Evolutionary conservation across 2,329 filamentous ascomycete species (phyloP), one percentile per base, ranked within the genome.

Genomic region (Ophioceras dolichostomum): DNA sequence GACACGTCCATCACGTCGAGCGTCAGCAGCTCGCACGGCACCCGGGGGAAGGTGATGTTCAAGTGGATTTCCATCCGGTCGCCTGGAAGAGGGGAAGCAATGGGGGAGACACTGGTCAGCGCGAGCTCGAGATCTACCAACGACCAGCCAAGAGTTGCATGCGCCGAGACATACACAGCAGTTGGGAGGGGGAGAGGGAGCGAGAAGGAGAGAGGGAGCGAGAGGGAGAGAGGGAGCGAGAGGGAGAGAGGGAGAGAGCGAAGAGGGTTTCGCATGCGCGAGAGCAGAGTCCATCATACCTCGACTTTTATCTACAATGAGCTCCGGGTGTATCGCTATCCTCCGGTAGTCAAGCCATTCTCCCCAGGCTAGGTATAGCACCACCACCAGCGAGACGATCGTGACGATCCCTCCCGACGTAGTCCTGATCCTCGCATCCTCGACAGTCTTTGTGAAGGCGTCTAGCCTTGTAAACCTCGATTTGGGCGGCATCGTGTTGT

Each of bases 1-100:
- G 87, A 94, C 19, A 96, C 89, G 62, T 98, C 91, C 91, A 98
- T 98, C 39, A 98, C 89, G 58, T 98, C 91, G 50, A 98, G 79
- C 10, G 91, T 95, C 47, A 96, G 69, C 36, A 98, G 76, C 60
- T 96, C 89, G 64, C 91, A 98, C 9, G 91, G 91, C 48, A 98
- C 74, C 44, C 79, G 79, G 9, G 91, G 91, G 57, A 98, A 98
- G 33, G 86, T 91, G 42, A 98, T 79, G 65, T 98, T 98, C 61
- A 98, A 74, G 58, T 94, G 87, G 47, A 98, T 98, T 59, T 96
- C 91, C 89, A 98, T 96, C 60, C 89, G 86, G 69, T 98, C 88
- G 58, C 86, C 83, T 86, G 48, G 55, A 20, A 18, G 13, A 22
- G 31, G 16, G 42, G 51, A 39, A 50, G 45, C 39, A 37, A 28